phyloP scores from a whole-genome alignment of 768 basidiomycete species.

The Dentipellis sp. region DNA sequence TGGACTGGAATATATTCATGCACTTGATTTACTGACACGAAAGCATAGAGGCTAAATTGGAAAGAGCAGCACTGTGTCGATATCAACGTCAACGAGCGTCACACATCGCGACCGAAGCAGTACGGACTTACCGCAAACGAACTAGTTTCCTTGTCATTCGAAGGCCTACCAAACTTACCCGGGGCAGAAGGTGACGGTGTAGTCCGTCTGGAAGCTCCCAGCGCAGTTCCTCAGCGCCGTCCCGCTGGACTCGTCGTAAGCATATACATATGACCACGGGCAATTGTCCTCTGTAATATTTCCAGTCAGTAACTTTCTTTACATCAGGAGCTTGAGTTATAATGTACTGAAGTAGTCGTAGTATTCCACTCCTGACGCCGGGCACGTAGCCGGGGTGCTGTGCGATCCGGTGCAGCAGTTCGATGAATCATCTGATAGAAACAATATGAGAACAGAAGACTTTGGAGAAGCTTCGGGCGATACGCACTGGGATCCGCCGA shows the following conservation, averaged over 20 bases:
- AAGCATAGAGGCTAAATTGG: too few species aligned
- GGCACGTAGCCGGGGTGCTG: slow-evolving; percentile 27
- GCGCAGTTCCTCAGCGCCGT: slow-evolving; percentile 46
- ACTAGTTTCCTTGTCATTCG: too few species aligned
- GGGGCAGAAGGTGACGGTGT: slow-evolving; percentile 23
- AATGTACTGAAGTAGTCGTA: slow-evolving; percentile 7
- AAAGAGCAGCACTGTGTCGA: too few species aligned
- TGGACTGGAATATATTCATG: too few species aligned
- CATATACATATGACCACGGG: slow-evolving; percentile 42
- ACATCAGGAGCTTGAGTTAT: neutral
- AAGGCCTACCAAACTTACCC: neutral
- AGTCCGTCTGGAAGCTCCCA: slow-evolving; percentile 21
- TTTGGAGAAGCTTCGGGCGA: too few species aligned
- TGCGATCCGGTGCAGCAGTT: slow-evolving; percentile 27
- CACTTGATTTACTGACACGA: too few species aligned
- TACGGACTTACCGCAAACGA: too few species aligned
- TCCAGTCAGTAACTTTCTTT: neutral
- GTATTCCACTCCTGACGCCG: slow-evolving; percentile 20
- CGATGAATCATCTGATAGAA: slow-evolving; percentile 23
- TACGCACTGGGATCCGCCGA: slow-evolving; percentile 24
- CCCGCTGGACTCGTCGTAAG: slow-evolving; percentile 43
- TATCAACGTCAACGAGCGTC: too few species aligned
- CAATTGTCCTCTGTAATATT: slow-evolving; percentile 26
- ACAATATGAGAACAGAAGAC: neutral
- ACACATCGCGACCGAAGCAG: too few species aligned